phyloP scores from a whole-genome alignment of 805 yeast species.

The Yarrowia alimentaria region DNA sequence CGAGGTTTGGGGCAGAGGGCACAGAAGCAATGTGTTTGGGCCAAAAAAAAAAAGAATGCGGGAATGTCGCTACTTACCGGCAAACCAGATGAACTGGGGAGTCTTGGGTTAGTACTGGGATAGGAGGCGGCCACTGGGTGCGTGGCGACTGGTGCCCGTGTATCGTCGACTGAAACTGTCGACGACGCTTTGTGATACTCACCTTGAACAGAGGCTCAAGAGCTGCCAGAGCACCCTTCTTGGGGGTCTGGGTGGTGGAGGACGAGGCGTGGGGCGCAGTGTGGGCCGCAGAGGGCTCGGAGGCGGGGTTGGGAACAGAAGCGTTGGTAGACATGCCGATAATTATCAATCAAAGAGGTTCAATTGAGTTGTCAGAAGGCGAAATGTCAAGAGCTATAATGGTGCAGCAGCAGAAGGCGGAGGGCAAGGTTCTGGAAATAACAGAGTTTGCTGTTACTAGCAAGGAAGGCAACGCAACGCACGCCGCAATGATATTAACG shows the following conservation, averaged over 20 bases:
- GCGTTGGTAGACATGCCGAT: slow-evolving; percentile 7
- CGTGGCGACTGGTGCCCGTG: too few species aligned
- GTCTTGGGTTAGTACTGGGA: slow-evolving; percentile 39
- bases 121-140: too few species aligned
- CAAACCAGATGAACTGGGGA: slow-evolving; percentile 76
- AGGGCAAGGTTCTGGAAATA: too few species aligned
- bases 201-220: slow-evolving; percentile 27
- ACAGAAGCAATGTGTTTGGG: too few species aligned
- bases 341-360: too few species aligned
- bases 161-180: too few species aligned
- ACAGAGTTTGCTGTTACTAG: slow-evolving; percentile 30
- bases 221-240: slow-evolving; percentile 17
- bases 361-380: slow-evolving; percentile 8
- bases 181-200: too few species aligned
- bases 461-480: slow-evolving; percentile 31
- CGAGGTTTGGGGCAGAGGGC: too few species aligned
- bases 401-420: too few species aligned
- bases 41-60: too few species aligned
- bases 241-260: slow-evolving; percentile 9
- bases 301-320: neutral
- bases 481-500: too few species aligned
- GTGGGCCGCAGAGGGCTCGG: neutral
- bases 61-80: slow-evolving; percentile 38
- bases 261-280: slow-evolving; percentile 29
- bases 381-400: too few species aligned